These are phyloP conservation scores for Cucurbita maxima DNA, from an alignment of 306 rosid species.

Conservation along the genomic window DNA sequence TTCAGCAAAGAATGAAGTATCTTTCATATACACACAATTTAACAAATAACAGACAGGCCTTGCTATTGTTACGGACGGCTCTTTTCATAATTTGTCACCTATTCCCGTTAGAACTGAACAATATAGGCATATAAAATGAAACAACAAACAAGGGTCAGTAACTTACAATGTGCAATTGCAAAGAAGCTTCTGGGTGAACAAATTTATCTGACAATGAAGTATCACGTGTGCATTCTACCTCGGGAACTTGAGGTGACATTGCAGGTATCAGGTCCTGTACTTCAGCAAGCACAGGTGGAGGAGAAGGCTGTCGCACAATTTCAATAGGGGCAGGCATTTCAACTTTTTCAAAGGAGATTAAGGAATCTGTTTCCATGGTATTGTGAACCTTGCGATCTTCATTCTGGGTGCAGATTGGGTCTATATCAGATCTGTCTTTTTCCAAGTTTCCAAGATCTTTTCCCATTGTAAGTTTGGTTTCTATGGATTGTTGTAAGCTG, in stretches of 20 bases:
- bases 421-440: conserved; percentile 24
- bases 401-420: conserved; percentile 19
- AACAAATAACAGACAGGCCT: background rate
- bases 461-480: conserved; percentile 20
- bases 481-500: conserved; percentile 44
- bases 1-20: background rate
- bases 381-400: conserved; percentile 22
- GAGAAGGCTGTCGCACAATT: conserved; percentile 77
- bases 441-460: conserved; percentile 27
- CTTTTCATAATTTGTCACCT: background rate
- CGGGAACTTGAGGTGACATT: conserved; percentile 36
- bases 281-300: conserved; percentile 89
- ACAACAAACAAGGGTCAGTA: conserved; percentile 1
- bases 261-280: conserved; percentile 77
- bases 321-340: conserved; percentile 36
- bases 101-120: background rate
- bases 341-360: conserved; percentile 63
- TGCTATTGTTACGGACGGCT: background rate
- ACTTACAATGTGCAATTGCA: conserved; percentile 82
- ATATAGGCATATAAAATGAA: background rate
- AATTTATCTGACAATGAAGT: conserved; percentile 30
- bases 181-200: conserved; percentile 52
- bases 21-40: background rate
- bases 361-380: conserved; percentile 42
- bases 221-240: conserved; percentile 30